A percentile compares a stretch with the other conserved stretches of the same genome.
phyloP scores from a whole-genome alignment of 2,329 filamentous ascomycete genomes.

The Penicillium sclerotiorum region DNA sequence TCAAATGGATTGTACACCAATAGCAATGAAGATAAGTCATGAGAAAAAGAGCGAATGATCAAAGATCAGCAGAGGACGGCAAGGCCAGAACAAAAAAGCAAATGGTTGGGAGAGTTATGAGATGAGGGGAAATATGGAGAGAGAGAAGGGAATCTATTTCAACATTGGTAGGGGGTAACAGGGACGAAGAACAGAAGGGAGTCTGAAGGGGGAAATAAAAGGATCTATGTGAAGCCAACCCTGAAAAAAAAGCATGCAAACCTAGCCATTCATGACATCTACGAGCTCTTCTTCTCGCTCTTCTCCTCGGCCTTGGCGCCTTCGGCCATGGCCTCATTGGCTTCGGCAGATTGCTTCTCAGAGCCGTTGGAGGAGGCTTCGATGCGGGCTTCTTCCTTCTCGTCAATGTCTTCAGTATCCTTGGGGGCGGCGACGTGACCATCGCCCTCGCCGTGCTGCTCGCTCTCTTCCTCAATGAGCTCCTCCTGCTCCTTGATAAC shows the following conservation, averaged over 20 bases:
- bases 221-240: conserved; percentile 17
- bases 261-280: conserved; percentile 13
- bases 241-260: conserved; percentile 16
- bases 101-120: conserved; percentile 8
- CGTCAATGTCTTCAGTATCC: conserved; percentile 90
- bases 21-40: no score
- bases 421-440: conserved; percentile 73
- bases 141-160: conserved; percentile 22
- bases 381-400: conserved; percentile 70
- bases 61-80: neutral
- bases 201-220: conserved; percentile 6
- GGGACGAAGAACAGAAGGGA: conserved; percentile 18
- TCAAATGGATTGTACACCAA: neutral
- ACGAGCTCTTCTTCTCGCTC: conserved; percentile 31
- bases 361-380: conserved; percentile 47
- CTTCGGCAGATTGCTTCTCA: conserved; percentile 50
- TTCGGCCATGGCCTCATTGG: conserved; percentile 46
- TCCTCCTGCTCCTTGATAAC: conserved; percentile 98
- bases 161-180: conserved; percentile 25
- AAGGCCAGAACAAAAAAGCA: neutral
- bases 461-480: conserved; percentile 93
- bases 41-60: neutral
- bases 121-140: conserved; percentile 10
- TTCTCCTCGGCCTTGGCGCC: conserved; percentile 39
- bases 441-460: conserved; percentile 82